Conservation (phyloP, 371 early-diverging fungal species). For the Haplosporangium sp. region DNA sequence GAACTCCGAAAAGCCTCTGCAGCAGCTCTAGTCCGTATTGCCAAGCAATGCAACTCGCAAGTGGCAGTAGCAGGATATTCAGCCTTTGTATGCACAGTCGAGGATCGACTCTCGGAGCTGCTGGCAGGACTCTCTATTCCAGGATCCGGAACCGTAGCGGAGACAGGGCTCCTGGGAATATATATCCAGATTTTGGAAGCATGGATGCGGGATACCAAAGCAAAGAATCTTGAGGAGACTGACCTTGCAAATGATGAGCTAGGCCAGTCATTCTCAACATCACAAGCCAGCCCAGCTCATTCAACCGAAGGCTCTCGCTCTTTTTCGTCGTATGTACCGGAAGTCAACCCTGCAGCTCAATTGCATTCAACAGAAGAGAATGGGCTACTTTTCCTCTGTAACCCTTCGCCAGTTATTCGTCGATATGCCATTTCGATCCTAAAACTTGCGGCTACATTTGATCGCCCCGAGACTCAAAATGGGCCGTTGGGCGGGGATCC, state of each 20-base stretch:
- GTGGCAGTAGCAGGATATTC: conserved; percentile 68
- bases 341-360: conserved; percentile 59
- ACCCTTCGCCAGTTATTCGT: conserved; percentile 68
- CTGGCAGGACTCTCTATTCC: conserved; percentile 51
- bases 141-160: conserved; percentile 30
- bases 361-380: conserved; percentile 80
- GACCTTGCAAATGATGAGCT: conserved; percentile 13
- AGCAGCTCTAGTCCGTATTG: conserved; percentile 75
- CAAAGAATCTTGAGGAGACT: conserved; percentile 19
- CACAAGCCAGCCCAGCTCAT: conserved; percentile 18
- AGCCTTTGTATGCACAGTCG: conserved; percentile 67
- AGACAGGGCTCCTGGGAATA: conserved; percentile 49
- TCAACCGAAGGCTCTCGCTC: conserved; percentile 42
- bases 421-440: conserved; percentile 69
- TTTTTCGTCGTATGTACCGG: conserved; percentile 54
- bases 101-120: conserved; percentile 69
- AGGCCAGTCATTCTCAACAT: neutral
- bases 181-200: conserved; percentile 60
- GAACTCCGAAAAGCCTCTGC: conserved; percentile 76
- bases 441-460: conserved; percentile 64
- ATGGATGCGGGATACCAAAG: conserved; percentile 61
- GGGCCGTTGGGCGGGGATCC: neutral
- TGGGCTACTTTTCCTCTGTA: conserved; percentile 81
- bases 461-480: conserved; percentile 45
- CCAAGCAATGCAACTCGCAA: conserved; percentile 71